phyloP scores from a whole-genome alignment of 2,329 filamentous ascomycete species.

The Dothideomycetes sp. region DNA sequence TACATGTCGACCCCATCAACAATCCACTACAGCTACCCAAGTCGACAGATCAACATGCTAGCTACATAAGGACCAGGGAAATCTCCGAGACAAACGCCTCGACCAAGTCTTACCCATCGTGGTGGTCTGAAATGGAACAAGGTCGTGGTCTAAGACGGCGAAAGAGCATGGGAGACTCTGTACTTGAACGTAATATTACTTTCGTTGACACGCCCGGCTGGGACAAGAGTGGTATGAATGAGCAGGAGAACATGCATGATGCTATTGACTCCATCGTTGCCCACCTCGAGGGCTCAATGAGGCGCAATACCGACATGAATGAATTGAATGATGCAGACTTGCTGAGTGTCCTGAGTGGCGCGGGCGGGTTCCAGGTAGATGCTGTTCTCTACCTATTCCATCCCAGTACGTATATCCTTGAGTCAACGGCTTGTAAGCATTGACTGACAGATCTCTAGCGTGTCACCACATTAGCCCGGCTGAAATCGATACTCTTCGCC shows the following conservation, averaged over 20 bases:
- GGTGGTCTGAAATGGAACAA: conserved; percentile 77
- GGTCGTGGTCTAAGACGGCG: conserved; percentile 50
- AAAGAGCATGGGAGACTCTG: conserved; percentile 63
- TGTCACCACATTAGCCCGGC: conserved; percentile 1
- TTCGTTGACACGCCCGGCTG: conserved; percentile 79
- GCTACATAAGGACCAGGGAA: conserved; percentile 12
- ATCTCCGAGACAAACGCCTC: conserved; percentile 37
- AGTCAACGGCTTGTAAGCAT: background rate
- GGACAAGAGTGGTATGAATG: conserved; percentile 37
- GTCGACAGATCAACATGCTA: background rate
- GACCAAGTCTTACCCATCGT: conserved; percentile 62
- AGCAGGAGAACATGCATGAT: conserved; percentile 48
- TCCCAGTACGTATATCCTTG: conserved; percentile 41
- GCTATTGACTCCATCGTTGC: conserved; percentile 16
- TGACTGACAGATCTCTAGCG: conserved; percentile 1
- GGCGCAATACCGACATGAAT: conserved; percentile 52
- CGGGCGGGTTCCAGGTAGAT: conserved; percentile 76
- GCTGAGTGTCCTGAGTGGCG: conserved; percentile 66
- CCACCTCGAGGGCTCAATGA: conserved; percentile 64
- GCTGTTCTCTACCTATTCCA: conserved; percentile 73
- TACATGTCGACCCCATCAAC: conserved; percentile 65
- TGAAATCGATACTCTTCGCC: conserved; percentile 52
- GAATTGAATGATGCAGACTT: conserved; percentile 64
- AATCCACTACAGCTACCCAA: conserved; percentile 12
- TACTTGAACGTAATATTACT: conserved; percentile 85